Evolutionary conservation across 2,329 filamentous ascomycete species (phyloP).

Genomic region (Hypocrella siamensis): DNA sequence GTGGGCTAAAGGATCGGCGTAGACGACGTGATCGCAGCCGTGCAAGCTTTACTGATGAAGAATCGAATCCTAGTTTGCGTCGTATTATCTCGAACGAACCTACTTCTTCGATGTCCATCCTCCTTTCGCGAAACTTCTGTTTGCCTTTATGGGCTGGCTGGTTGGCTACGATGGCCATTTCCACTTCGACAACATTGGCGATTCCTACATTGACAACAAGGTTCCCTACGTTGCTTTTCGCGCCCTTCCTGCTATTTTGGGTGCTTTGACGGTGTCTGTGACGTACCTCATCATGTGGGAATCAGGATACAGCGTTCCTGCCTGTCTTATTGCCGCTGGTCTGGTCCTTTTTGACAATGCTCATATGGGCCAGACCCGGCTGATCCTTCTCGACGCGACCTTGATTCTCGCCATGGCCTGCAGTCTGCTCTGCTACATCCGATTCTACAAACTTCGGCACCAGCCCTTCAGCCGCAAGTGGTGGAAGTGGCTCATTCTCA

Average conservation of each 20-base stretch:
- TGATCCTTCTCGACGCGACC: slow-evolving; percentile 90
- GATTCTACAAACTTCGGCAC: slow-evolving; percentile 93
- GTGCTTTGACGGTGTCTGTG: slow-evolving; percentile 83
- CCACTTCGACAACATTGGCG: slow-evolving; percentile 97
- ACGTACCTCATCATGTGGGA: slow-evolving; percentile 99
- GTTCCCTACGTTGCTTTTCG: slow-evolving; percentile 95
- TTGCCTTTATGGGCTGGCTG: slow-evolving; percentile 92
- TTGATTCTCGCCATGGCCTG: slow-evolving; percentile 92
- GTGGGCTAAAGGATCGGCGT: slow-evolving; percentile 33
- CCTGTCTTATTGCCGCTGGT: slow-evolving; percentile 71
- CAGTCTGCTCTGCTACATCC: slow-evolving; percentile 85
- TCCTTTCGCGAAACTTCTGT: slow-evolving; percentile 93
- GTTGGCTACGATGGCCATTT: slow-evolving; percentile 95
- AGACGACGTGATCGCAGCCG: too few relatives aligned
- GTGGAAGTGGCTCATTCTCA: slow-evolving; percentile 99
- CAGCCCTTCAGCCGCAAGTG: slow-evolving; percentile 84
- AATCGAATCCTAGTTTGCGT: slow-evolving; percentile 39
- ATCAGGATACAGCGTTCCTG: slow-evolving; percentile 90
- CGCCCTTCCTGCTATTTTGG: slow-evolving; percentile 79
- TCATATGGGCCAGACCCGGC: slow-evolving; percentile 86
- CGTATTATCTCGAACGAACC: slow-evolving; percentile 81
- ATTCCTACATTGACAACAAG: slow-evolving; percentile 93
- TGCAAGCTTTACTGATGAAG: not conserved
- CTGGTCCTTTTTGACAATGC: slow-evolving; percentile 93
- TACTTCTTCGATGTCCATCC: slow-evolving; percentile 99